Evolutionary conservation across 2,329 filamentous ascomycete genomes (phyloP), one percentile per base, ranked within the genome.

Genomic region (Penicillium oxalicum): DNA sequence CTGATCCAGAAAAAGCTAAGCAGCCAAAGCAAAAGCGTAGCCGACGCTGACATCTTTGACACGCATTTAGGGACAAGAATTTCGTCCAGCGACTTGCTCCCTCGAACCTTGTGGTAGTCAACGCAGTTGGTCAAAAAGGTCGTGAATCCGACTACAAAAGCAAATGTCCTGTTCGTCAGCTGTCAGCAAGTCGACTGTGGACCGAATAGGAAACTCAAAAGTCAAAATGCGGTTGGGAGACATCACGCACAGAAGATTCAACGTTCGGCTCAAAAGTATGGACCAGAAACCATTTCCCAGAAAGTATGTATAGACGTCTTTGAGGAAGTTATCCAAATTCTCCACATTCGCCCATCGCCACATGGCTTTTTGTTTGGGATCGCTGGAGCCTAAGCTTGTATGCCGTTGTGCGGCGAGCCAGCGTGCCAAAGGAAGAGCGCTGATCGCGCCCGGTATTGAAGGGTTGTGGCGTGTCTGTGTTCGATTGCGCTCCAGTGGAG

Each of bases 271-370:
- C 36, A 91, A 77, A 9, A 93, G 63, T 46, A 95, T 95, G 49
- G 88, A 94, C 79, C 84, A 90, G 34, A 95, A 82, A 0, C 91
- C 91, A 54, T 88, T 86, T 2, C 86, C 86, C 44, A 86, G 75
- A 62, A 87, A 95, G 69, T 95, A 96, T 55, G 86, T 78, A 65
- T 96, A 96, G 3, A 95, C 88, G 53, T 86, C 86, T 47, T 82
- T 80, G 63, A 95, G 82, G 65, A 95, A 96, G 60, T 83, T 85
- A 68, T 96, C 91, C 45, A 96, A 75, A 62, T 95, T 93, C 34
- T 87, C 82, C 49, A 93, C 88, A 62, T 95, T 95, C 47, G 88
- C 88, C 87, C 91, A 96, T 69, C 88, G 81, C 85, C 89, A 96
- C 74, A 95, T 81, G 3, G 91, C 90, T 67, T 84, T 86, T 63